phyloP scores from a whole-genome alignment of 108 stramenopile genomes.

The Nitzschia putrida region DNA sequence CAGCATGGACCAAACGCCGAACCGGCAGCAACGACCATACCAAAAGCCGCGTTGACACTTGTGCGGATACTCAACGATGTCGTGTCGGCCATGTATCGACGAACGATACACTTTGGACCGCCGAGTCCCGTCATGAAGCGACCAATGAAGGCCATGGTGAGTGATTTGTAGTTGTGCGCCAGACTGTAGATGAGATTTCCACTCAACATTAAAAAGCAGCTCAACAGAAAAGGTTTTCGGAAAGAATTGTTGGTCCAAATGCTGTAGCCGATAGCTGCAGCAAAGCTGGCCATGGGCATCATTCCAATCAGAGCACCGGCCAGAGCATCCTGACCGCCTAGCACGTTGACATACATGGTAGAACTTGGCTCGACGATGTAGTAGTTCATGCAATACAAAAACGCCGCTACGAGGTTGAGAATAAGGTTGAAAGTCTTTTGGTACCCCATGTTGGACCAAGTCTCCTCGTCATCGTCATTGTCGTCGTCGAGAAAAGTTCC shows the following conservation, averaged over 20 bases:
- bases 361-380: slow-evolving; percentile 90
- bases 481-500: neutral
- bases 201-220: slow-evolving; percentile 57
- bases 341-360: slow-evolving; percentile 75
- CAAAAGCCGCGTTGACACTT: slow-evolving; percentile 76
- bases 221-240: slow-evolving; percentile 69
- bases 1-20: slow-evolving; percentile 81
- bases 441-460: neutral
- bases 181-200: slow-evolving; percentile 81
- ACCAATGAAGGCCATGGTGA: slow-evolving; percentile 74
- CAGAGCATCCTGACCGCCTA: slow-evolving; percentile 79
- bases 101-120: slow-evolving; percentile 80
- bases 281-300: slow-evolving; percentile 83
- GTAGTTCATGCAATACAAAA: slow-evolving; percentile 91
- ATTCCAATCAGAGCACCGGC: slow-evolving; percentile 86
- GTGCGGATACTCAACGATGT: slow-evolving; percentile 70
- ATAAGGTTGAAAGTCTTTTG: slow-evolving; percentile 31
- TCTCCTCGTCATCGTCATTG: slow-evolving; percentile 1
- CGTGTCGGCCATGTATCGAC: slow-evolving; percentile 89
- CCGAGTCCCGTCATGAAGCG: slow-evolving; percentile 84
- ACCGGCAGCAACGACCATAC: slow-evolving; percentile 78
- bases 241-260: slow-evolving; percentile 85
- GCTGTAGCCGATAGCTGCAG: slow-evolving; percentile 66
- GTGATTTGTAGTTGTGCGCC: slow-evolving; percentile 56
- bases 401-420: slow-evolving; percentile 73